These are phyloP conservation scores for Oryza meridionalis DNA, from an alignment of 176 grass and related monocot genomes.

Conservation along the genomic window DNA sequence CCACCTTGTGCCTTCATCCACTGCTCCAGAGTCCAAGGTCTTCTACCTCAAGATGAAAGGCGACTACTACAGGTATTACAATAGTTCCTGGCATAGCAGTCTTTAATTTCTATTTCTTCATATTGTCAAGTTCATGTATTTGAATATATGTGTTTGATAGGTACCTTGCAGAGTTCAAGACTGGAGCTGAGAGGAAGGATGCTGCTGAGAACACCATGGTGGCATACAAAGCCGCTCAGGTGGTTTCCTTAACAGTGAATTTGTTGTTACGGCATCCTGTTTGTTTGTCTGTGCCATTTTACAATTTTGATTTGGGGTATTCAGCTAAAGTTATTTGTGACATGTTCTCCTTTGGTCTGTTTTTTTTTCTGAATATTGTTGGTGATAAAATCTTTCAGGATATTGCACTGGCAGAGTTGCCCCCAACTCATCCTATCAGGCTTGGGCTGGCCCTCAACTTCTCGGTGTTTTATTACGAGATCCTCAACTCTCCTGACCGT, in stretches of 20 bases:
- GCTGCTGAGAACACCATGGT: constrained; percentile 59
- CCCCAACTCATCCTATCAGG: constrained; percentile 55
- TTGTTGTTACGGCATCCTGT: background rate
- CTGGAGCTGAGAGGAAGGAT: constrained; percentile 54
- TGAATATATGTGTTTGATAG: constrained; percentile 31
- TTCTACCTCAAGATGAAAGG: constrained; percentile 64
- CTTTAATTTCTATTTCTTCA: background rate
- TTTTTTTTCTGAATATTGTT: constrained; percentile 24
- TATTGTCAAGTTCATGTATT: background rate
- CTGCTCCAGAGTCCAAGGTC: constrained; percentile 49
- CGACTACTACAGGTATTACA: constrained; percentile 45
- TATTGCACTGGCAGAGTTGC: constrained; percentile 43
- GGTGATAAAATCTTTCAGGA: constrained; percentile 40
- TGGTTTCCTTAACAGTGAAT: constrained; percentile 23
- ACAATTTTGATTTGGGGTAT: background rate
- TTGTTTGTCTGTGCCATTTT: background rate
- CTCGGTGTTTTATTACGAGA: constrained; percentile 59
- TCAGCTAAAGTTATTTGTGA: background rate
- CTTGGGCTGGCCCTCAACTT: constrained; percentile 58
- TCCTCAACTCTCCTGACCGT: constrained; percentile 55
- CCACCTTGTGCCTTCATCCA: constrained; percentile 47
- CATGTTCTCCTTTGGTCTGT: background rate
- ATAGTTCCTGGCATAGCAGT: background rate
- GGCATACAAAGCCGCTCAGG: constrained; percentile 56
- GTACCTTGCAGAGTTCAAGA: constrained; percentile 56